A percentile compares a stretch with the other conserved stretches of the same genome.
These are phyloP conservation scores for Ogataea haglerorum DNA, from an alignment of 805 yeast genomes.

Conservation along the genomic window DNA sequence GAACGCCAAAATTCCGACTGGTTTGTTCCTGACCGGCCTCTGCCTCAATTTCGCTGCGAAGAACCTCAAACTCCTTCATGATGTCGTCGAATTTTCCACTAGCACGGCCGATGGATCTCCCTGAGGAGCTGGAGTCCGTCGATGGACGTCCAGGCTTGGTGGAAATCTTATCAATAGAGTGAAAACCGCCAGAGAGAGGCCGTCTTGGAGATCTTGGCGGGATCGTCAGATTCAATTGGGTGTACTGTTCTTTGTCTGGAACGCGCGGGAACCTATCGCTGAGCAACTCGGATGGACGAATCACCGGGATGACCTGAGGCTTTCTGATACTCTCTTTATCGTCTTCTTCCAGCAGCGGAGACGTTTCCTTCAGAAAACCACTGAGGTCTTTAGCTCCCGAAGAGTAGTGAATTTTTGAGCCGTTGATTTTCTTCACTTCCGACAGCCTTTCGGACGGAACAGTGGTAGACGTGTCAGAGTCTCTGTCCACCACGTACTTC, in stretches of 20 bases:
- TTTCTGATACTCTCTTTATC: slow-evolving; percentile 23
- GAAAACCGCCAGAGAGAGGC: slow-evolving; percentile 17
- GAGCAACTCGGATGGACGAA: neutral
- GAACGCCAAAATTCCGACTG: neutral
- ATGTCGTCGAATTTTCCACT: slow-evolving; percentile 30
- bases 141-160: neutral
- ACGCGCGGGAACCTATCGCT: slow-evolving; percentile 13
- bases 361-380: slow-evolving; percentile 11
- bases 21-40: slow-evolving; percentile 12
- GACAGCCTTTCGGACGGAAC: slow-evolving; percentile 17
- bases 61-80: slow-evolving; percentile 32
- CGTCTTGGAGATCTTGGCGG: slow-evolving; percentile 34
- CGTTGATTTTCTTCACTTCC: slow-evolving; percentile 19
- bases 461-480: slow-evolving; percentile 4
- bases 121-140: slow-evolving; percentile 5
- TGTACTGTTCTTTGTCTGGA: slow-evolving; percentile 28
- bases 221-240: slow-evolving; percentile 23
- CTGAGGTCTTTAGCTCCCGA: slow-evolving; percentile 13
- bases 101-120: slow-evolving; percentile 16
- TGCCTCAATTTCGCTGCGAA: slow-evolving; percentile 26
- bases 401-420: slow-evolving; percentile 15
- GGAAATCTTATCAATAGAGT: slow-evolving; percentile 5
- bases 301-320: slow-evolving; percentile 22
- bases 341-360: slow-evolving; percentile 19
- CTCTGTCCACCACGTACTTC: slow-evolving; percentile 29